These are phyloP conservation scores for Hortaea sp. DNA, from an alignment of 2,329 filamentous ascomycete species.

Conservation along the genomic window DNA sequence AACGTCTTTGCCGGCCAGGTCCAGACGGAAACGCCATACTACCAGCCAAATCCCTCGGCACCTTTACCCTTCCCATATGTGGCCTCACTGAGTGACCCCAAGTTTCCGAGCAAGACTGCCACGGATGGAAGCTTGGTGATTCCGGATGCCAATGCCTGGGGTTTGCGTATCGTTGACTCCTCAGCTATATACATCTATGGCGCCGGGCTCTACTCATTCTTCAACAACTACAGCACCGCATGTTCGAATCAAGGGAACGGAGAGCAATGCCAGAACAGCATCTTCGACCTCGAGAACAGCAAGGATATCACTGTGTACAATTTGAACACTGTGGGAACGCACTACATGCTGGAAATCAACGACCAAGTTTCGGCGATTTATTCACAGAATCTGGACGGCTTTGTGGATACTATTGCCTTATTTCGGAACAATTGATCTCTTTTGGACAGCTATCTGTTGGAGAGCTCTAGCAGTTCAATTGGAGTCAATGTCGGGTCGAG, in stretches of 20 bases:
- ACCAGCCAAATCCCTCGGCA: constrained; percentile 72
- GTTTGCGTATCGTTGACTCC: constrained; percentile 50
- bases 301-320: constrained; percentile 35
- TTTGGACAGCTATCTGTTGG: too few species aligned
- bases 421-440: constrained; percentile 16
- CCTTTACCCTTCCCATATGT: constrained; percentile 55
- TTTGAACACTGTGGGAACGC: constrained; percentile 37
- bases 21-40: constrained; percentile 81
- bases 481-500: too few species aligned
- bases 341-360: constrained; percentile 37
- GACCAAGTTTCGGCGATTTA: constrained; percentile 34
- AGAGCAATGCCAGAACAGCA: constrained; percentile 39
- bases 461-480: too few species aligned
- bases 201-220: constrained; percentile 56
- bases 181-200: constrained; percentile 50
- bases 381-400: constrained; percentile 39
- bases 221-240: constrained; percentile 47
- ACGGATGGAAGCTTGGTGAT: constrained; percentile 21
- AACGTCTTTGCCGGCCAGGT: constrained; percentile 76
- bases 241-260: constrained; percentile 31
- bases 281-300: constrained; percentile 35
- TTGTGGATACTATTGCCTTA: constrained; percentile 32
- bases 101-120: constrained; percentile 48
- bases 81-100: constrained; percentile 52
- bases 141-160: constrained; percentile 49